These are phyloP conservation scores for Phyllosticta capitalensis DNA, from an alignment of 2,329 filamentous ascomycete genomes.

Conservation along the genomic window DNA sequence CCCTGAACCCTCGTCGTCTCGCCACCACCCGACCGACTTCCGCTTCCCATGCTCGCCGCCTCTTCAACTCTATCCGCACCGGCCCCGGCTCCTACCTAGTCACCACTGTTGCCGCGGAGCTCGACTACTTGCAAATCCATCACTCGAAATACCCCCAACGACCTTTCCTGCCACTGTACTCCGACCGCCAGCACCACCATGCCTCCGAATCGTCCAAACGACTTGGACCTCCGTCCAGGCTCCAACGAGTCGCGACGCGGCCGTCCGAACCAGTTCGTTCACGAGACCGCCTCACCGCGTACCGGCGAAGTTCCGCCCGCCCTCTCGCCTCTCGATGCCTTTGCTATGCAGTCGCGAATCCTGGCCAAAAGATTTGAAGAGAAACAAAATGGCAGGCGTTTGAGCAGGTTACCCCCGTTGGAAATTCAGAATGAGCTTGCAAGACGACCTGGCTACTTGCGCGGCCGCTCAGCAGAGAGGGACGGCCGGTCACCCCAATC, in stretches of 20 bases:
- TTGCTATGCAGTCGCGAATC: constrained; percentile 81
- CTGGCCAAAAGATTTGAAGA: constrained; percentile 78
- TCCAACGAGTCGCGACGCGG: constrained; percentile 12
- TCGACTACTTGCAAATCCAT: background rate
- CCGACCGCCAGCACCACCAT: background rate
- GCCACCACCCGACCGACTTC: constrained; percentile 9
- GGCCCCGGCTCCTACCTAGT: constrained; percentile 8
- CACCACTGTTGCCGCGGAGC: background rate
- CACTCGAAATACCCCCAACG: background rate
- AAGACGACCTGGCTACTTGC: constrained; percentile 66
- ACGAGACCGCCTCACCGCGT: constrained; percentile 38
- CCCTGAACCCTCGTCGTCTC: background rate
- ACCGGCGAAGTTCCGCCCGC: constrained; percentile 66
- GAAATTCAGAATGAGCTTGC: constrained; percentile 74
- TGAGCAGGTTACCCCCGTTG: constrained; percentile 77
- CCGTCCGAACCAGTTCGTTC: constrained; percentile 25
- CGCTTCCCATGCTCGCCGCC: constrained; percentile 9
- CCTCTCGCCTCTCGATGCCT: constrained; percentile 88
- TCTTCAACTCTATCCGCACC: constrained; percentile 1
- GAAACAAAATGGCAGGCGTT: constrained; percentile 58
- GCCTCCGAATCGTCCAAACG: constrained; percentile 20
- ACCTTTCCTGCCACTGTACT: constrained; percentile 13
- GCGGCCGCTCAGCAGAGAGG: constrained; percentile 53
- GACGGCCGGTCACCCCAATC: constrained; percentile 34
- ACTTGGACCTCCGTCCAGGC: constrained; percentile 23